Percentiles rank a stretch among this genome's conserved stretches.
phyloP scores from a whole-genome alignment of 1,284 basidiomycete genomes.

The Pseudozyma thailandica region DNA sequence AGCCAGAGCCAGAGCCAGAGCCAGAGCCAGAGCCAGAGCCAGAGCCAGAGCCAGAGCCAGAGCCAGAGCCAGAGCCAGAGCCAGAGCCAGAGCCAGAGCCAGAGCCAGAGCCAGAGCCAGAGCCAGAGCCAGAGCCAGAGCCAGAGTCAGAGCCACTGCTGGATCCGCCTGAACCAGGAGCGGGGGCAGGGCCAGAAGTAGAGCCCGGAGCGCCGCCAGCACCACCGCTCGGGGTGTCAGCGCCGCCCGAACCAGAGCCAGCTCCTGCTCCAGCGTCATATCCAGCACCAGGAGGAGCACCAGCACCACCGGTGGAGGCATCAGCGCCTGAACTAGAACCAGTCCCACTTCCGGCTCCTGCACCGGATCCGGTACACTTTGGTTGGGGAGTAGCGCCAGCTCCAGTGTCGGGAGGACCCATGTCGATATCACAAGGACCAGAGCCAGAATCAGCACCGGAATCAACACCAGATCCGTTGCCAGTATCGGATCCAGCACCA shows the following conservation, averaged over 20 bases:
- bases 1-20: neutral
- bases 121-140: constrained; percentile 2
- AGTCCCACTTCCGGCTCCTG: no score
- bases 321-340: no score
- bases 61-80: constrained; percentile 4
- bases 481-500: constrained; percentile 8
- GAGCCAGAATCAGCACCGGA: constrained; percentile 11
- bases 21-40: neutral
- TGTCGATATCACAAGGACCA: neutral
- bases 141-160: constrained; percentile 13
- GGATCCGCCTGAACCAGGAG: constrained; percentile 4
- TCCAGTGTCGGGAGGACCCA: constrained; percentile 11
- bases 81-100: constrained; percentile 11
- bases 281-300: no score
- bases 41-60: neutral
- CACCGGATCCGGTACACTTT: no score
- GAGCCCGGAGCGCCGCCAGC: neutral
- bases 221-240: no score
- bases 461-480: constrained; percentile 6
- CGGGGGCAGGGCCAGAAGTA: constrained; percentile 6
- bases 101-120: constrained; percentile 4
- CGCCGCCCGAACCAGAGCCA: constrained; percentile 5
- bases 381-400: no score
- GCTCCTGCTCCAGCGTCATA: neutral
- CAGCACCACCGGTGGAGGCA: no score